Base-by-base conservation (phyloP, 1,284 basidiomycete genomes). In the Dichomitus squalens region DNA sequence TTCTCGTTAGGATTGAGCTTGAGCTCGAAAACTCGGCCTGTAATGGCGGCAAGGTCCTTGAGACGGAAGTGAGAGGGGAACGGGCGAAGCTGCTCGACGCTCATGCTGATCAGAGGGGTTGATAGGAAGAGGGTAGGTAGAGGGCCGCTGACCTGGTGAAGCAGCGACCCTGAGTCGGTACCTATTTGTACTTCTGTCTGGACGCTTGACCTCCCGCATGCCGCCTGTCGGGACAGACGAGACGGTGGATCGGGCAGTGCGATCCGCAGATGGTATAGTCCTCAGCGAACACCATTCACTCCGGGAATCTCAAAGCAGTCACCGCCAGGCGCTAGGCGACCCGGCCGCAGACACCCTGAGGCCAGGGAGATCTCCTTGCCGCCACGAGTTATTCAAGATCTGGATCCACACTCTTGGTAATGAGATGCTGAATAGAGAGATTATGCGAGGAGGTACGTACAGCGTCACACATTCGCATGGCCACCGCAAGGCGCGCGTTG, bases 11-110 rank as follows among this genome's bases (percentile, higher is more conserved):
- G 62, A 36, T 67, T 67, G 18, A 49, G 36, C 59, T 65, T 67
- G 50, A 65, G 55, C 47, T 63, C 60, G 50, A 67, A 65, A 21
- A 63, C 60, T 21, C 59, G 55, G 7, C 52, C 55, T 12, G 66
- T 59, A 34, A 65, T 57, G 6, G 60, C 53, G 14, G 62, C 59
- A 34, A 67, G 48, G 40, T 67, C 62, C 43, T 56, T 61, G 16
- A 67, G 53, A 27, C 58, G 53, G 52, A 67, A 65, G 50, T 63
- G 60, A 11, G 62, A 44, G 21, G 66, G 64, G 41, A 67, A 65
- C 5, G 60, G 62, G 14, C 58, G 60, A 27, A 67, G 66, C 33
- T 63, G 56, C 21, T 58, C 59, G 2, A 64, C 55, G 39, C 63
- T 61, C 66, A 67, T 67, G 46, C 27, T 29, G 54, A 33, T 4